Conservation (phyloP, 2,329 filamentous ascomycete species). For the Blastomyces gilchristii region DNA sequence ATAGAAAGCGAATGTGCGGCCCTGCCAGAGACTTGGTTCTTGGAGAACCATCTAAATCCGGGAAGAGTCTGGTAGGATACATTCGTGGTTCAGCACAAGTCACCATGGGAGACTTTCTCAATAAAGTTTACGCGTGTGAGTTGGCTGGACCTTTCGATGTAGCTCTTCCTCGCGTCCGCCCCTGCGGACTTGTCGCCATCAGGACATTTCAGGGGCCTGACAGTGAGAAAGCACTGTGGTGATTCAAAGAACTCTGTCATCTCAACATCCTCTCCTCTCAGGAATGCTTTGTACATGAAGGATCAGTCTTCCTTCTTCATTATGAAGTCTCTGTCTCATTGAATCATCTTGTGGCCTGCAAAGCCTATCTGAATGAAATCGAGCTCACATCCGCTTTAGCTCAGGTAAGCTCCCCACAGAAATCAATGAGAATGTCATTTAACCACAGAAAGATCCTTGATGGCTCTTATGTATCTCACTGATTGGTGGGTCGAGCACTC, state of each 20-base stretch:
- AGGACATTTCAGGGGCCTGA: conserved; percentile 9
- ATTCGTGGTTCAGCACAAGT: conserved; percentile 12
- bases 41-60: neutral
- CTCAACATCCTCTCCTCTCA: conserved; percentile 10
- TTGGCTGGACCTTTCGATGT: conserved; percentile 16
- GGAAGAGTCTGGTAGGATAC: neutral
- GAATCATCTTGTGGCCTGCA: conserved; percentile 12
- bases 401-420: conserved; percentile 13
- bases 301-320: neutral
- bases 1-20: conserved; percentile 2
- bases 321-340: too few species aligned
- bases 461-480: too few species aligned
- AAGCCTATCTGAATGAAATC: conserved; percentile 14
- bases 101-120: conserved; percentile 19
- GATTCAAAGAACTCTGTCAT: conserved; percentile 7
- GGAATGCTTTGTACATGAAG: conserved; percentile 11
- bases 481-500: too few species aligned
- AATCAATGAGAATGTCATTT: too few species aligned
- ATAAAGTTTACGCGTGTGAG: conserved; percentile 17
- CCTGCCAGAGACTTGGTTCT: conserved; percentile 3
- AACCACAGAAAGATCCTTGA: neutral
- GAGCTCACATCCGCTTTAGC: conserved; percentile 17
- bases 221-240: conserved; percentile 10
- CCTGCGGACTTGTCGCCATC: conserved; percentile 13
- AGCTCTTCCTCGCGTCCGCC: conserved; percentile 9